These are phyloP conservation scores for Rubia yunnanensis DNA, from an alignment of 257 asterid species.

Conservation along the genomic window DNA sequence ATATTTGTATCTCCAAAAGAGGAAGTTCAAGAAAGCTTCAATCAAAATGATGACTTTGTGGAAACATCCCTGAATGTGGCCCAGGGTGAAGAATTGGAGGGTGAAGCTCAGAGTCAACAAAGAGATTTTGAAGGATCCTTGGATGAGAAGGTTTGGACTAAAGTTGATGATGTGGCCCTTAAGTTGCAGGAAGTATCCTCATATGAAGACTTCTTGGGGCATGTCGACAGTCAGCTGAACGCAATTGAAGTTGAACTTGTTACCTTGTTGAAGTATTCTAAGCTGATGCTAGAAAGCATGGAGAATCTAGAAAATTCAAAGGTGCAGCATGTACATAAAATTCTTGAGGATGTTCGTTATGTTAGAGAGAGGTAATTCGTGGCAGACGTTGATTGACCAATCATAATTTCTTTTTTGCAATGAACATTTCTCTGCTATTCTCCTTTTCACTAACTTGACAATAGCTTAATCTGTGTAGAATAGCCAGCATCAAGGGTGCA, in stretches of 20 bases:
- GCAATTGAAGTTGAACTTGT: constrained; percentile 62
- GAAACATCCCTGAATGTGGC: constrained; percentile 15
- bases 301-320: constrained; percentile 41
- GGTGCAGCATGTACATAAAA: constrained; percentile 42
- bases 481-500: constrained; percentile 31
- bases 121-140: constrained; percentile 17
- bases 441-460: constrained; percentile 3
- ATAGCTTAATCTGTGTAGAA: constrained; percentile 29
- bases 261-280: constrained; percentile 48
- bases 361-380: constrained; percentile 57
- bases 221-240: constrained; percentile 52
- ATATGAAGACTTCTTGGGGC: constrained; percentile 49
- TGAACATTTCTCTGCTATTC: background rate
- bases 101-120: constrained; percentile 17
- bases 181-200: constrained; percentile 34
- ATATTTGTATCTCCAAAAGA: constrained; percentile 60
- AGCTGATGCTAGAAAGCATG: constrained; percentile 39
- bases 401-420: background rate
- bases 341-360: constrained; percentile 44
- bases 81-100: constrained; percentile 28
- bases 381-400: background rate
- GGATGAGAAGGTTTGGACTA: constrained; percentile 11
- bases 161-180: constrained; percentile 19
- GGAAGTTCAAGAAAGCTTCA: constrained; percentile 19
- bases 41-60: constrained; percentile 19